Percentiles rank a stretch among this genome's conserved stretches.
phyloP scores from a whole-genome alignment of 495 filamentous ascomycete species.

The Parmelia sp. region DNA sequence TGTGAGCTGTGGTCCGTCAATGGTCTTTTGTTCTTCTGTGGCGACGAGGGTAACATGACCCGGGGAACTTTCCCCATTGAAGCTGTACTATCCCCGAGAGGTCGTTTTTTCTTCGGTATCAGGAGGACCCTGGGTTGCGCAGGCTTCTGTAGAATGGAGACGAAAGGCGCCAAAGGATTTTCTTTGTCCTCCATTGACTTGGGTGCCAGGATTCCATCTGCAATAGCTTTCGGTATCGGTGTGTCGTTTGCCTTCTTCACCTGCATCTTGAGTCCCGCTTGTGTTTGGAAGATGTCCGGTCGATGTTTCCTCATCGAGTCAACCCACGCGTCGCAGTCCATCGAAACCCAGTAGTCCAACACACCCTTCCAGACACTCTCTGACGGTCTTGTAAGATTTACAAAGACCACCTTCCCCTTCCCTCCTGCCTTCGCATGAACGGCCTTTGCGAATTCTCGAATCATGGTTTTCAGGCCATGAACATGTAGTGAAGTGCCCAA shows the following conservation, averaged over 20 bases:
- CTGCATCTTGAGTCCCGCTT: constrained; percentile 16
- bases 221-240: background rate
- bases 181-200: background rate
- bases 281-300: constrained; percentile 26
- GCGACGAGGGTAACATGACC: background rate
- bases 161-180: background rate
- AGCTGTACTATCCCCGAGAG: background rate
- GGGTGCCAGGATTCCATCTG: background rate
- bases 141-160: background rate
- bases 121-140: background rate
- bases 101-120: background rate
- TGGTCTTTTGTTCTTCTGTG: background rate
- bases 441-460: constrained; percentile 63
- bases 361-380: constrained; percentile 62
- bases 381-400: constrained; percentile 61
- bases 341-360: constrained; percentile 62
- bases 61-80: background rate
- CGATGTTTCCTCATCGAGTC: constrained; percentile 42
- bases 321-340: constrained; percentile 70
- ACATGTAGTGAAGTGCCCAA: constrained; percentile 63
- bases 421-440: constrained; percentile 48
- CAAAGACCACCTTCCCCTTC: constrained; percentile 55
- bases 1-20: background rate
- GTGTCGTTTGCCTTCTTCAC: background rate
- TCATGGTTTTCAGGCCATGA: constrained; percentile 60